Conservation (phyloP, 805 yeast species). For the Starmerella geochares region DNA sequence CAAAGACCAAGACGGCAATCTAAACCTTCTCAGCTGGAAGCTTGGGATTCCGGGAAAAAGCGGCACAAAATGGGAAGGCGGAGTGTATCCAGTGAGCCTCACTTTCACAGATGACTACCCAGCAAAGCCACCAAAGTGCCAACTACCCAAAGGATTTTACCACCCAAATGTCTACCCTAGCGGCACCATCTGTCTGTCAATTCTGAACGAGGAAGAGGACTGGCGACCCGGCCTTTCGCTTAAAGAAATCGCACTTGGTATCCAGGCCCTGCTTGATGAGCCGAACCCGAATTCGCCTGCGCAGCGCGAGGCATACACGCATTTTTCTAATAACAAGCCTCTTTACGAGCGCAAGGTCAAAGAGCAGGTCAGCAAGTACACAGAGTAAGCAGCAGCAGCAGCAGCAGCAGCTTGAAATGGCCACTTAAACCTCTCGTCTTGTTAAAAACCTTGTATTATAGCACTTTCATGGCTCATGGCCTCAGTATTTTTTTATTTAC, state of each 20-base stretch:
- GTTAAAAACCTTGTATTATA: too few relatives aligned
- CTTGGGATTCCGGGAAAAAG: slow-evolving; percentile 94
- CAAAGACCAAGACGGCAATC: slow-evolving; percentile 67
- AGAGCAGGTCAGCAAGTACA: slow-evolving; percentile 70
- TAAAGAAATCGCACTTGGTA: slow-evolving; percentile 80
- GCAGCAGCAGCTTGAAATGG: too few relatives aligned
- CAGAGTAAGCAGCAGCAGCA: slow-evolving; percentile 5
- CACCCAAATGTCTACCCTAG: slow-evolving; percentile 98
- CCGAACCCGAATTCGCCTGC: slow-evolving; percentile 97
- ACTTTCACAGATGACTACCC: slow-evolving; percentile 83
- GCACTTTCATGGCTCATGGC: not conserved
- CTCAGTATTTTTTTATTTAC: too few relatives aligned
- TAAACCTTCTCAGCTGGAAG: slow-evolving; percentile 79
- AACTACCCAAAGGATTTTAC: slow-evolving; percentile 79
- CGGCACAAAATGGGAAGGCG: slow-evolving; percentile 80
- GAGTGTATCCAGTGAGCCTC: slow-evolving; percentile 75
- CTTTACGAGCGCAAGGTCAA: slow-evolving; percentile 64
- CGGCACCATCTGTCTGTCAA: slow-evolving; percentile 89
- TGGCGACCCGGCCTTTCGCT: slow-evolving; percentile 96
- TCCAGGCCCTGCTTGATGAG: slow-evolving; percentile 77
- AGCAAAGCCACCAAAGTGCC: slow-evolving; percentile 90
- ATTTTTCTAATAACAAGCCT: slow-evolving; percentile 52
- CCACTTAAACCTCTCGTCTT: too few relatives aligned
- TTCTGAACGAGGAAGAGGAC: slow-evolving; percentile 87
- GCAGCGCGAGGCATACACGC: slow-evolving; percentile 78